Percentiles rank a stretch among this genome's conserved stretches.
These are phyloP conservation scores for Clonostachys rhizophaga DNA, from an alignment of 2,329 filamentous ascomycete genomes.

Conservation along the genomic window DNA sequence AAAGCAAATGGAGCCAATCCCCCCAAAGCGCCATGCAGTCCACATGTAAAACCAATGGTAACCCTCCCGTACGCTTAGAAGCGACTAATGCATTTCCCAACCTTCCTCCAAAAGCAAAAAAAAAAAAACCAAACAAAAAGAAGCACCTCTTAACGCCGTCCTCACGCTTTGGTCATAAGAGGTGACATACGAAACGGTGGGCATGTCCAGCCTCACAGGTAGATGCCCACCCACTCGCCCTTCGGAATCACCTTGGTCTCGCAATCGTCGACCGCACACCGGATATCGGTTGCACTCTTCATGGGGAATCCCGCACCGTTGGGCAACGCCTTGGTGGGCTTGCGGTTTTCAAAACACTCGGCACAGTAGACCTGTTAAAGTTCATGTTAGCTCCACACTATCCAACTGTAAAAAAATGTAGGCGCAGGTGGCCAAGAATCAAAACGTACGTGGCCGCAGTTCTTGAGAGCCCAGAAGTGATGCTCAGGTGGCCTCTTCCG, in stretches of 20 bases:
- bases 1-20: too few species aligned
- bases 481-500: constrained; percentile 57
- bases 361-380: constrained; percentile 55
- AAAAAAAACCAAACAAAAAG: background rate
- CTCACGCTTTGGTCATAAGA: background rate
- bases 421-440: too few species aligned
- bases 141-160: background rate
- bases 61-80: background rate
- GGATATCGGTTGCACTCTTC: constrained; percentile 25
- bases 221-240: constrained; percentile 58
- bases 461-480: constrained; percentile 88
- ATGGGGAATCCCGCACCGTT: constrained; percentile 31
- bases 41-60: background rate
- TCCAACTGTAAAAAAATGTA: background rate
- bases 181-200: background rate
- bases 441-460: constrained; percentile 78
- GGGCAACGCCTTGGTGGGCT: constrained; percentile 24
- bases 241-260: constrained; percentile 47
- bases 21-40: background rate
- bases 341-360: constrained; percentile 54
- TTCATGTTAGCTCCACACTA: constrained; percentile 1
- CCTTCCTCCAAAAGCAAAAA: background rate
- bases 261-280: constrained; percentile 55
- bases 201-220: constrained; percentile 31
- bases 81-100: too few species aligned